Evolutionary conservation across 106 monocot species (phyloP).

Genomic region (Dioscorea alata): DNA sequence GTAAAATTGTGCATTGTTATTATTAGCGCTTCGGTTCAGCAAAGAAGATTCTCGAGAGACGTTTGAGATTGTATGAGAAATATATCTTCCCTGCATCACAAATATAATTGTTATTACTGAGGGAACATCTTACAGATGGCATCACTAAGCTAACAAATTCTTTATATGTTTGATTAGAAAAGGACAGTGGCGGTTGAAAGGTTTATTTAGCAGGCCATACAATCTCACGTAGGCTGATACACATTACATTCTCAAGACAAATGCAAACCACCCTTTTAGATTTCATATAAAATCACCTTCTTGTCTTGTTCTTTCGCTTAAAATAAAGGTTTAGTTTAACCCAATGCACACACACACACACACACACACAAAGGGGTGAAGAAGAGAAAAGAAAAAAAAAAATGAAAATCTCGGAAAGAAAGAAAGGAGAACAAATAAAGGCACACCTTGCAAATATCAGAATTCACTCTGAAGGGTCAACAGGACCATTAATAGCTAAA

Average conservation of each 20-base stretch:
- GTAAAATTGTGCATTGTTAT: not conserved
- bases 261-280: not conserved
- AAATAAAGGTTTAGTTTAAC: too few relatives aligned
- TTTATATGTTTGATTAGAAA: not conserved
- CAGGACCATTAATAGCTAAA: too few relatives aligned
- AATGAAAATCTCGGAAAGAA: too few relatives aligned
- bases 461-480: too few relatives aligned
- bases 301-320: too few relatives aligned
- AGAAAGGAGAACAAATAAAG: too few relatives aligned
- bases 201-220: not conserved
- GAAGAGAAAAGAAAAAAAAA: too few relatives aligned
- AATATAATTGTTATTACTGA: not conserved
- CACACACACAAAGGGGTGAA: too few relatives aligned
- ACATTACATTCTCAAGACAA: not conserved
- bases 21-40: not conserved
- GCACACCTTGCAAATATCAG: too few relatives aligned
- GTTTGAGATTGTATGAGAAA: not conserved
- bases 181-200: not conserved
- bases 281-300: too few relatives aligned
- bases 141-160: not conserved
- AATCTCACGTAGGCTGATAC: not conserved
- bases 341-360: too few relatives aligned
- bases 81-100: not conserved
- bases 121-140: too few relatives aligned
- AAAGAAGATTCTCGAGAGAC: not conserved